Conservation (phyloP, 2,329 filamentous ascomycete genomes). For the Monascus ruber region DNA sequence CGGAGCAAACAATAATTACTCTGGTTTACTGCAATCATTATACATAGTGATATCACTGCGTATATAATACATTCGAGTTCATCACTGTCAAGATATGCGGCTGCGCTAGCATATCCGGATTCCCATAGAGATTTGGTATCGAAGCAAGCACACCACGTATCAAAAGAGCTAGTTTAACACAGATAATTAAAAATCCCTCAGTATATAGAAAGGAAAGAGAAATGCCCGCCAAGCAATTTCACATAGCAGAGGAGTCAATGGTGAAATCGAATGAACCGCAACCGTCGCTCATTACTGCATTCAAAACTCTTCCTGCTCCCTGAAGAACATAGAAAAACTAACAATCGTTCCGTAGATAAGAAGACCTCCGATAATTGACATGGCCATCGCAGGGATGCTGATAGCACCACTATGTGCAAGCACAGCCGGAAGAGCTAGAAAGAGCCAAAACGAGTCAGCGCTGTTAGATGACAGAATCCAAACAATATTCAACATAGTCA, state of each 20-base stretch:
- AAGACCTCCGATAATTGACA: slow-evolving; percentile 85
- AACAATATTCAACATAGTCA: too few relatives aligned
- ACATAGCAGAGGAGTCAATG: background rate
- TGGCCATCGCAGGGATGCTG: slow-evolving; percentile 72
- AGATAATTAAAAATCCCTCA: background rate
- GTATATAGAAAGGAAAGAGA: background rate
- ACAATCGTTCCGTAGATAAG: slow-evolving; percentile 98
- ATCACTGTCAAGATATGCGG: background rate
- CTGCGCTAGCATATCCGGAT: background rate
- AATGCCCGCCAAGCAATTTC: background rate
- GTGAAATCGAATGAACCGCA: slow-evolving; percentile 13
- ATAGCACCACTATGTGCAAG: slow-evolving; percentile 83
- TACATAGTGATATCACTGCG: slow-evolving; percentile 10
- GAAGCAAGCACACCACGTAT: background rate
- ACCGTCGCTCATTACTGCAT: background rate
- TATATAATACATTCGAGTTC: slow-evolving; percentile 1
- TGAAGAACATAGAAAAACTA: slow-evolving; percentile 96
- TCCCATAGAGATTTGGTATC: background rate
- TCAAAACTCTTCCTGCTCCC: slow-evolving; percentile 91
- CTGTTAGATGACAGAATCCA: too few relatives aligned
- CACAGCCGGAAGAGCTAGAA: slow-evolving; percentile 68
- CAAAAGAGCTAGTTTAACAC: background rate
- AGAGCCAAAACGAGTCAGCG: background rate
- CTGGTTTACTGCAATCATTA: background rate
- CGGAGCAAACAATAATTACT: background rate